Evolutionary conservation across 2,329 filamentous ascomycete species (phyloP).

Genomic region (Colletotrichum abscissum): DNA sequence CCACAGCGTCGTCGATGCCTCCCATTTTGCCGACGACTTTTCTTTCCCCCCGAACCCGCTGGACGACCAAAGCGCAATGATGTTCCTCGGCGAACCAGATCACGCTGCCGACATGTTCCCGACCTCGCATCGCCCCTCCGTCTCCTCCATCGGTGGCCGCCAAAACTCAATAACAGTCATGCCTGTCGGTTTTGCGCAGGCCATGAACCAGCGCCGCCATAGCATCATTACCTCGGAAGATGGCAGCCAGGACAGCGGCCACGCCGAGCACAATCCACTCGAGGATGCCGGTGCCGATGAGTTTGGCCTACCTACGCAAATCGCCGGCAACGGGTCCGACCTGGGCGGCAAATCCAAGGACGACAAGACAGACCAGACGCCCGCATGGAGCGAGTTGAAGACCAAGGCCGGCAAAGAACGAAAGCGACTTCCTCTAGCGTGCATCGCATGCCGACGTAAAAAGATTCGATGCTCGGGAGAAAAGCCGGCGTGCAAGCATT

Average conservation of each 20-base stretch:
- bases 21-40: conserved; percentile 63
- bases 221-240: conserved; percentile 58
- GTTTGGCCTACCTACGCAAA: conserved; percentile 62
- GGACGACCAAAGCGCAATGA: conserved; percentile 54
- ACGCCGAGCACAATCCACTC: conserved; percentile 57
- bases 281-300: conserved; percentile 69
- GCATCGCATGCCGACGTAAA: conserved; percentile 94
- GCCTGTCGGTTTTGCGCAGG: conserved; percentile 39
- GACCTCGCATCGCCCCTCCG: conserved; percentile 44
- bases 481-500: conserved; percentile 98
- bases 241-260: conserved; percentile 54
- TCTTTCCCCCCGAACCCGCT: conserved; percentile 61
- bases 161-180: conserved; percentile 50
- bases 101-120: conserved; percentile 46
- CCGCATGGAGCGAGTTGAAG: conserved; percentile 85
- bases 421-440: conserved; percentile 91
- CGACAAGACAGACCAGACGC: conserved; percentile 67
- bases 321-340: conserved; percentile 64
- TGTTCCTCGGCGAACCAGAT: conserved; percentile 47
- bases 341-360: conserved; percentile 65
- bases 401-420: conserved; percentile 96
- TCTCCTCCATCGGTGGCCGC: conserved; percentile 49
- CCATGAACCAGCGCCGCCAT: conserved; percentile 40
- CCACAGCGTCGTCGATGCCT: conserved; percentile 56
- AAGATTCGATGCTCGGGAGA: conserved; percentile 98